phyloP scores from a whole-genome alignment of 352 stramenopile species.

The Aphanomyces invadans region DNA sequence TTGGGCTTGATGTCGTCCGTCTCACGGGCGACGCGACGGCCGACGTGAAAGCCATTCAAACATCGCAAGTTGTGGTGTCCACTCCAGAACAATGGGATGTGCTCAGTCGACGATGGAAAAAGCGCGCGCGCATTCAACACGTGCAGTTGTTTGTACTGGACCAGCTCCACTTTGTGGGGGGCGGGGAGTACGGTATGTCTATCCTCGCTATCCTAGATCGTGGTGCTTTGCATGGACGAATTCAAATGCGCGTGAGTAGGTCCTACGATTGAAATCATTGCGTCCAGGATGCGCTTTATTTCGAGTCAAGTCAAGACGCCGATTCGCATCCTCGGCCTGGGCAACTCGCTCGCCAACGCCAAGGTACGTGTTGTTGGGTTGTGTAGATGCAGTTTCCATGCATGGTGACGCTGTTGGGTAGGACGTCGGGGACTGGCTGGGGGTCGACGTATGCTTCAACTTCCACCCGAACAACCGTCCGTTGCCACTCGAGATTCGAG shows the following conservation, averaged over 20 bases:
- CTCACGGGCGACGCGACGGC: constrained; percentile 91
- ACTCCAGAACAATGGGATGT: constrained; percentile 94
- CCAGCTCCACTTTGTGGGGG: constrained; percentile 96
- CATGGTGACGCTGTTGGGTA: constrained; percentile 26
- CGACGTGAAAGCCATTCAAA: constrained; percentile 89
- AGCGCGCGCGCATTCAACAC: constrained; percentile 93
- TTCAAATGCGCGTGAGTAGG: too few species aligned
- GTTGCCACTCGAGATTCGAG: constrained; percentile 93
- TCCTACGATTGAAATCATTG: constrained; percentile 95
- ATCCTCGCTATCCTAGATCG: too few species aligned
- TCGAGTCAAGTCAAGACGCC: constrained; percentile 66
- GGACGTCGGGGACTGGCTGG: constrained; percentile 98
- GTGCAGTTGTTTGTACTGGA: constrained; percentile 94
- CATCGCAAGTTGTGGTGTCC: constrained; percentile 89
- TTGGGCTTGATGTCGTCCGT: constrained; percentile 78
- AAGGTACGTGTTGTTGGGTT: constrained; percentile 18
- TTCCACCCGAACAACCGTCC: constrained; percentile 94
- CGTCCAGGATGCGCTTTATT: constrained; percentile 98
- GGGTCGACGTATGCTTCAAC: constrained; percentile 92
- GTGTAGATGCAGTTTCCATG: neutral
- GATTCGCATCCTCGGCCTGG: constrained; percentile 93
- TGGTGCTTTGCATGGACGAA: too few species aligned
- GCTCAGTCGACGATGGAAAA: constrained; percentile 94
- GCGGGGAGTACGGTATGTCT: constrained; percentile 47
- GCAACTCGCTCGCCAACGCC: constrained; percentile 96